Conservation (phyloP, 2,329 filamentous ascomycete genomes). For the Pseudogymnoascus sp. region DNA sequence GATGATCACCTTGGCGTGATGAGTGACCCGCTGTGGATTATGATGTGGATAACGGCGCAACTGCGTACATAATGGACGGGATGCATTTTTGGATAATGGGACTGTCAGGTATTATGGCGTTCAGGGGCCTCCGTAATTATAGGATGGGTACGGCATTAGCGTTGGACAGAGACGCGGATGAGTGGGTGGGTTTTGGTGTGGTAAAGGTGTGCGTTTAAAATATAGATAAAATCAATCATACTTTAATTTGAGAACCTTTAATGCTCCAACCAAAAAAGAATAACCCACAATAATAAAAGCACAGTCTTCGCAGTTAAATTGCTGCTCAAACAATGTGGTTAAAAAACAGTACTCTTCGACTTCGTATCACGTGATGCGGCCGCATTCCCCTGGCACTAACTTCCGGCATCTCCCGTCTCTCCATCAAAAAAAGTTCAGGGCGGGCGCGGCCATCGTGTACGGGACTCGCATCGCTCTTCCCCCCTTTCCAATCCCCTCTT, state of each 20-base stretch:
- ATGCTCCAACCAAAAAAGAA: background rate
- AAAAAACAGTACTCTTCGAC: background rate
- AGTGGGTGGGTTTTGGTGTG: background rate
- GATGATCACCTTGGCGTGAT: constrained; percentile 24
- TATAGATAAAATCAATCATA: background rate
- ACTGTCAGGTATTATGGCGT: background rate
- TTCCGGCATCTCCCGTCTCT: constrained; percentile 4
- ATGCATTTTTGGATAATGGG: background rate
- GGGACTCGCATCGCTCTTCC: background rate
- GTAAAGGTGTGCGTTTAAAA: background rate
- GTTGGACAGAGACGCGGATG: background rate
- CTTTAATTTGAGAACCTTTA: background rate
- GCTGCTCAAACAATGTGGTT: background rate
- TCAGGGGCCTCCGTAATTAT: background rate
- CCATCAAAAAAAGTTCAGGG: constrained; percentile 4
- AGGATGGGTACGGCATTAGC: background rate
- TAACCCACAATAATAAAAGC: background rate
- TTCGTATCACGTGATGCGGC: background rate
- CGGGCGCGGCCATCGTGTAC: background rate
- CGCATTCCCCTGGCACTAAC: constrained; percentile 16
- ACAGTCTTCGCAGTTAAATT: too few relatives aligned
- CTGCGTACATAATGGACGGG: background rate
- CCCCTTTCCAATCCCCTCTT: background rate
- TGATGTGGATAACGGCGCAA: constrained; percentile 15
- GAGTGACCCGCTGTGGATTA: constrained; percentile 12